Evolutionary conservation across 306 rosid genomes (phyloP).

Genomic region (Dryas octopetala): DNA sequence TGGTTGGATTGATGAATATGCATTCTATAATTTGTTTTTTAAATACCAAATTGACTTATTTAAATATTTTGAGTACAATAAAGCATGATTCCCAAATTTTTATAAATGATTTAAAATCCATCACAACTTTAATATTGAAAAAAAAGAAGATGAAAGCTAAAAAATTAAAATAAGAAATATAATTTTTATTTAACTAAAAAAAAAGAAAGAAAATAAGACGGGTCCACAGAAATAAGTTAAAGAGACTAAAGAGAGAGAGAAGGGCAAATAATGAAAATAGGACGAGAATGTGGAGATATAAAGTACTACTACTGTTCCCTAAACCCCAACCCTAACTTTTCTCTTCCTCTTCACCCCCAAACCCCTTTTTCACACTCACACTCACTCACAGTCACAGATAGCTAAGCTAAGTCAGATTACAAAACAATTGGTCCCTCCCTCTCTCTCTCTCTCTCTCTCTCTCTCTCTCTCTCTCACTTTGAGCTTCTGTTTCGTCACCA

Average conservation of each 20-base stretch:
- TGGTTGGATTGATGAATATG: too few relatives aligned
- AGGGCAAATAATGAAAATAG: not conserved
- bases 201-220: not conserved
- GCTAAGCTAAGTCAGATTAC: not conserved
- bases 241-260: not conserved
- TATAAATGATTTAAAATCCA: too few relatives aligned
- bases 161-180: not conserved
- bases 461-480: not conserved
- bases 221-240: not conserved
- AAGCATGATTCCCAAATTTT: too few relatives aligned
- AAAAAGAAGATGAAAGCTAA: not conserved
- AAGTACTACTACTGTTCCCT: conserved; percentile 30
- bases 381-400: not conserved
- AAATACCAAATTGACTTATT: not conserved
- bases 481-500: not conserved
- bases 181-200: too few relatives aligned
- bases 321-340: conserved; percentile 44
- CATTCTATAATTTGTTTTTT: too few relatives aligned
- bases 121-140: not conserved
- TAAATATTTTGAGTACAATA: not conserved
- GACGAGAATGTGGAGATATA: conserved; percentile 9
- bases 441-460: not conserved
- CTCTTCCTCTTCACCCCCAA: not conserved
- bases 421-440: conserved; percentile 1
- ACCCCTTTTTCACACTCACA: not conserved